Evolutionary conservation across 1,284 basidiomycete genomes (phyloP).

Genomic region (Boletus semigastroideus): DNA sequence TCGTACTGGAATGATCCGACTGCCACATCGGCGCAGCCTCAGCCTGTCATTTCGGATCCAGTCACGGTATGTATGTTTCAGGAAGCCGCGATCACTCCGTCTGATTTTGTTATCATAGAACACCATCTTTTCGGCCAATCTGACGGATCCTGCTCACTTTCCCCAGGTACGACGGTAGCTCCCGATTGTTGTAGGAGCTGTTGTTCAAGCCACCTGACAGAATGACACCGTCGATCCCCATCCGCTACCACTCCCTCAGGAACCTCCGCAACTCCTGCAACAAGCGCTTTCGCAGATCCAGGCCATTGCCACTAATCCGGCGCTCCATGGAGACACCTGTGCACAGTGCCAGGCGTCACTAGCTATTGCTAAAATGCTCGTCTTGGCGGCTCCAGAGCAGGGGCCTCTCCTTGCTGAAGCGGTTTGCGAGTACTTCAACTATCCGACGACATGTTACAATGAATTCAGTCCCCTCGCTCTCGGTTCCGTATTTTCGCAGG

Average conservation of each 20-base stretch:
- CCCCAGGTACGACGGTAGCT: constrained; percentile 36
- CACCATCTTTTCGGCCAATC: constrained; percentile 48
- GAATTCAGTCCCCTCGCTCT: constrained; percentile 47
- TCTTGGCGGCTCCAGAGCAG: constrained; percentile 58
- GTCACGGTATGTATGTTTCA: constrained; percentile 48
- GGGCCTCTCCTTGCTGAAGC: constrained; percentile 57
- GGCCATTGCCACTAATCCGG: constrained; percentile 48
- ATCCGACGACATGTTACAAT: constrained; percentile 48
- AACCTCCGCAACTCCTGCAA: constrained; percentile 43
- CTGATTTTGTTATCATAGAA: constrained; percentile 37
- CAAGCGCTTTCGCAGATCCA: constrained; percentile 53
- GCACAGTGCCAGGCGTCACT: constrained; percentile 62
- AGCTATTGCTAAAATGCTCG: constrained; percentile 61
- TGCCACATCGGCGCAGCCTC: constrained; percentile 60
- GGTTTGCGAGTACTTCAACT: constrained; percentile 59
- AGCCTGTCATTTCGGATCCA: constrained; percentile 68
- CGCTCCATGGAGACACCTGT: constrained; percentile 51
- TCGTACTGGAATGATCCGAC: constrained; percentile 71
- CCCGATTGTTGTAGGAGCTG: constrained; percentile 1
- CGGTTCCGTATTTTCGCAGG: constrained; percentile 63
- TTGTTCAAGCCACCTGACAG: constrained; percentile 16
- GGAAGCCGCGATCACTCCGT: neutral
- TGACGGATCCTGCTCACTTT: constrained; percentile 62
- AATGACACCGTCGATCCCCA: constrained; percentile 64
- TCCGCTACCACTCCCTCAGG: constrained; percentile 54